Base-by-base conservation (phyloP, 129 eudicot species). In the Mikania micrantha region DNA sequence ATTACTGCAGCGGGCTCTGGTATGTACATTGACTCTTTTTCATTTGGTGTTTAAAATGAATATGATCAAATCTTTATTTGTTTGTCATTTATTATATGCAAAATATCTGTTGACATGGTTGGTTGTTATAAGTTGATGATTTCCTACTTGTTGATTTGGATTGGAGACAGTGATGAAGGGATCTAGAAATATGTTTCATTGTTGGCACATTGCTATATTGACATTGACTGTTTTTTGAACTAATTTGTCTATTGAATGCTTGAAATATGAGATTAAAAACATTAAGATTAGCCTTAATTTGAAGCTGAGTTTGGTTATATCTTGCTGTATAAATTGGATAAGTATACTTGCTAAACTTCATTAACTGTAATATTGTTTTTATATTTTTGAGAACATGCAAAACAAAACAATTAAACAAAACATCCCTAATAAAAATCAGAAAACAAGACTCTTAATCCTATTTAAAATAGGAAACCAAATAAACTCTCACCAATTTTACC, bases 1-100 rank as follows among this genome's bases (percentile, higher is more conserved):
- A 52, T 89, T 60, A 94, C 99, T 17, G 99, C 99, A 48, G 99
- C 99, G 10, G 99, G 99, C 9, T 70, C 90, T 50, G 99, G 99
- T 94, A 47, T 64, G 90, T 81, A 2, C 35, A 7, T 7, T 24
- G 0, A 13, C 4, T 58, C 53, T 47, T 13, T 13, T 57, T 9
- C 40, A 17, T 70, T 69, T 2, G 5, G 8, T 3, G 12, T 36
- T 67, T 21, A 21, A 22, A 15, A 1, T 36, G 17, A 67, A 35
- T 24, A 50, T 8, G 6, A 50, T 7, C 16, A 24, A 9, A 22
- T 21, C 11, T 22, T 52, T 22, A 7, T 21, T 24, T 24, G 34
- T 53, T 10, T 24, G 35, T 9, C 34, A 24, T 54, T 12, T 22
- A 4, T 27, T 53, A 53, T 53, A 53, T 53, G 60, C 60, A 24